A percentile compares a stretch with the other conserved stretches of the same genome.
Conservation (phyloP, 2,329 filamentous ascomycete genomes). For the Coniella lustricola region DNA sequence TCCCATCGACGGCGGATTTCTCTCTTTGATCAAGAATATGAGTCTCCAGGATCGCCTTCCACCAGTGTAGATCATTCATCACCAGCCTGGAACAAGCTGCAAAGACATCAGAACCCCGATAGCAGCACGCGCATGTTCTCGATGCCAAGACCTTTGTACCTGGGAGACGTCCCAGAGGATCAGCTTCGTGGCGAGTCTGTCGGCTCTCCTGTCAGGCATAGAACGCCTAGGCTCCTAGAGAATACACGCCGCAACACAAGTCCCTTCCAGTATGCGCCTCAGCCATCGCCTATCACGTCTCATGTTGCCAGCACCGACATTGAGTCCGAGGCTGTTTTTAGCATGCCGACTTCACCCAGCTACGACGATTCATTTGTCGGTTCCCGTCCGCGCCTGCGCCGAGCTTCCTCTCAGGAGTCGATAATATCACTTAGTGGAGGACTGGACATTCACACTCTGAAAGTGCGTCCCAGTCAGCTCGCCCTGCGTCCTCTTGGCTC, state of each 20-base stretch:
- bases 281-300: conserved; percentile 22
- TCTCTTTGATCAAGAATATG: conserved; percentile 68
- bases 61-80: conserved; percentile 67
- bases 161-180: conserved; percentile 14
- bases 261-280: conserved; percentile 24
- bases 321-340: conserved; percentile 17
- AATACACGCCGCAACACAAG: conserved; percentile 25
- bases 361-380: conserved; percentile 22
- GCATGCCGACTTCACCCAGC: conserved; percentile 6
- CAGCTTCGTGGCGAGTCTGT: conserved; percentile 19
- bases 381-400: conserved; percentile 32
- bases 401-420: conserved; percentile 75
- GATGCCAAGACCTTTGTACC: conserved; percentile 24
- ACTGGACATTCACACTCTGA: conserved; percentile 82
- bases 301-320: conserved; percentile 30
- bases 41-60: conserved; percentile 73
- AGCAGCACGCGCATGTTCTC: conserved; percentile 45
- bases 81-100: conserved; percentile 44
- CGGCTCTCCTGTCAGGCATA: conserved; percentile 3
- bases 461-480: conserved; percentile 68
- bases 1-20: conserved; percentile 55
- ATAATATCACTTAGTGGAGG: conserved; percentile 81
- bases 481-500: conserved; percentile 48
- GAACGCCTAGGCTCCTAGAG: conserved; percentile 17
- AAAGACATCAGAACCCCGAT: conserved; percentile 45